Conservation (phyloP, 2,329 filamentous ascomycete genomes). For the Fusarium tupiense region DNA sequence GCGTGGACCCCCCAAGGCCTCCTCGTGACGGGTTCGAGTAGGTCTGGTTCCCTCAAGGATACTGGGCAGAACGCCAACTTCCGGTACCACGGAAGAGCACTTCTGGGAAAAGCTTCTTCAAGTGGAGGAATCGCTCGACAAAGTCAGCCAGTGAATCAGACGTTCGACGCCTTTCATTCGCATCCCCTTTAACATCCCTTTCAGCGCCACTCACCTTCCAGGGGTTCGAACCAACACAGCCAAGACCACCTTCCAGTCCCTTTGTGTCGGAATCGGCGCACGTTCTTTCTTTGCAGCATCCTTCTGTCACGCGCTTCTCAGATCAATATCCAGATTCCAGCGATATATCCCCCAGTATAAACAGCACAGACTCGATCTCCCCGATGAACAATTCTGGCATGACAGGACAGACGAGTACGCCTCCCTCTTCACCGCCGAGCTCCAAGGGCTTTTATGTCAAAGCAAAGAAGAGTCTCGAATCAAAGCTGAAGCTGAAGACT, state of each 20-base stretch:
- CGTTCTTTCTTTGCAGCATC: slow-evolving; percentile 57
- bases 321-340: slow-evolving; percentile 10
- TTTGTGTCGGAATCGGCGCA: slow-evolving; percentile 60
- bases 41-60: slow-evolving; percentile 71
- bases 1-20: slow-evolving; percentile 64
- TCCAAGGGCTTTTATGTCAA: slow-evolving; percentile 27
- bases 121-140: slow-evolving; percentile 52
- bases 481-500: slow-evolving; percentile 28
- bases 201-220: slow-evolving; percentile 23
- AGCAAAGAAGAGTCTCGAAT: slow-evolving; percentile 39
- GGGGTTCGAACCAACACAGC: slow-evolving; percentile 13
- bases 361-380: slow-evolving; percentile 15
- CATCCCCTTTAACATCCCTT: slow-evolving; percentile 41
- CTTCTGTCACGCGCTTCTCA: slow-evolving; percentile 18
- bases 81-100: slow-evolving; percentile 45
- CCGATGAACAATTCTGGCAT: not conserved
- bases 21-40: slow-evolving; percentile 65
- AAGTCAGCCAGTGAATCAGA: slow-evolving; percentile 51
- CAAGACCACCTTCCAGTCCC: slow-evolving; percentile 49
- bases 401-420: not conserved
- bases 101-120: slow-evolving; percentile 50
- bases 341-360: not conserved
- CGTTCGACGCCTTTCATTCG: slow-evolving; percentile 25
- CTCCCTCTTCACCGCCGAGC: not conserved
- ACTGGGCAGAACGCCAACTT: slow-evolving; percentile 68